Evolutionary conservation across 306 rosid species (phyloP).

Genomic region (Luffa acutangula): DNA sequence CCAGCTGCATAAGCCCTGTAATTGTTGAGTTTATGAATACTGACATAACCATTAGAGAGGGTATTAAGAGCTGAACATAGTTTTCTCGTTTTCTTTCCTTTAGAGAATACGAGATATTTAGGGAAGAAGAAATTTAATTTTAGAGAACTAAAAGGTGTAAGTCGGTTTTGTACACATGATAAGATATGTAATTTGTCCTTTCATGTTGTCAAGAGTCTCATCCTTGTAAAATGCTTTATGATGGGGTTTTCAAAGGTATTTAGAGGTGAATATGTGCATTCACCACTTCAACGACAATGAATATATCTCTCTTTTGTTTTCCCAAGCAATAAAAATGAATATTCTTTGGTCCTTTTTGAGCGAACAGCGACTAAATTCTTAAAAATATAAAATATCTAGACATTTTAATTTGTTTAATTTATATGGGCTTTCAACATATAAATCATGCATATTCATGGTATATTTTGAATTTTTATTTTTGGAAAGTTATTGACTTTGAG

Average conservation of each 20-base stretch:
- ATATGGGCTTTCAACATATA: no score
- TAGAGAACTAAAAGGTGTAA: background rate
- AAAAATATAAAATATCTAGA: no score
- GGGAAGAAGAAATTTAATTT: no score
- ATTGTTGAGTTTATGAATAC: background rate
- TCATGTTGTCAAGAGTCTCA: background rate
- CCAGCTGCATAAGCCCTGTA: background rate
- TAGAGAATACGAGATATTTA: no score
- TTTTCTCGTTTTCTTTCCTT: no score
- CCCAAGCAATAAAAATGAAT: background rate
- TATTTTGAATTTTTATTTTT: no score
- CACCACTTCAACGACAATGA: background rate
- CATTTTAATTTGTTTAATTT: no score
- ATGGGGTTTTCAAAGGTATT: background rate
- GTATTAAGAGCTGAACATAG: background rate
- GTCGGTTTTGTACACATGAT: no score
- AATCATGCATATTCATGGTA: no score
- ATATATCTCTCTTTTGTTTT: background rate
- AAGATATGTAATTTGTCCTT: background rate
- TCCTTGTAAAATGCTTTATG: background rate
- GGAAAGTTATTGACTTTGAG: no score
- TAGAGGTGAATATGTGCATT: background rate
- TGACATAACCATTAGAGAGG: background rate
- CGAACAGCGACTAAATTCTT: no score
- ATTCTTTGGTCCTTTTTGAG: background rate